Base-by-base conservation (phyloP, 257 asterid species). In the Cordia subcordata region DNA sequence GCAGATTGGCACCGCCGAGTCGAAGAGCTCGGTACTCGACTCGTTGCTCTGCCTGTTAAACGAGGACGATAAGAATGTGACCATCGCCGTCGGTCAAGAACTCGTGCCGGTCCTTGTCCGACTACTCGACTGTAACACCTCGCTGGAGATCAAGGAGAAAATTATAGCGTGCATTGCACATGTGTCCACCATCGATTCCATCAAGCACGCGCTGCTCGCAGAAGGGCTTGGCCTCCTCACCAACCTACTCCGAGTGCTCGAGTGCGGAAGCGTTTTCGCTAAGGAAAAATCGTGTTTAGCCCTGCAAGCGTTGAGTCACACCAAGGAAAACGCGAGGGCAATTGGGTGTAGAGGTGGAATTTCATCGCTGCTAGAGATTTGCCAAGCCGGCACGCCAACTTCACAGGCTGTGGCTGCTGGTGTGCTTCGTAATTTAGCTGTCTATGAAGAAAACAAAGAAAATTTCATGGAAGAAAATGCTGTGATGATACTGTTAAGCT, bases 321-420 rank as follows among this genome's bases (percentile, higher is more conserved):
- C 89, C 0, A 88, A 86, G 83, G 99, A 92, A 50, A 92, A 84
- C 44, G 95, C 96, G 0, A 79, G 94, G 79, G 96, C 96, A 21
- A 81, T 92, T 35, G 94, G 80, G 22, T 88, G 95, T 54, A 66
- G 99, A 68, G 96, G 99, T n/a, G 99, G 96, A 33, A 72, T 92
- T 69, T 82, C 93, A 1, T 79, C 96, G 3, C 60, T 92, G 64
- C 39, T 92, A 35, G 94, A 86, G 42, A 78, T 92, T 63, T 92
- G 99, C 27, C 77, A 76, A 61, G 60, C 65, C 27, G 99, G 99
- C 8, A 88, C 96, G 0, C 96, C 95, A 0, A 79, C 62, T 78
- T 92, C 96, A 9, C 99, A 92, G 59, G 99, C 96, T 5, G 60
- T 78, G 45, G 93, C 99, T 27, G 96, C 94, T 17, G 79, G 85